Percentiles rank a stretch among this genome's conserved stretches.
phyloP scores from a whole-genome alignment of 2,329 filamentous ascomycete genomes.

The Emericellopsis atlantica region DNA sequence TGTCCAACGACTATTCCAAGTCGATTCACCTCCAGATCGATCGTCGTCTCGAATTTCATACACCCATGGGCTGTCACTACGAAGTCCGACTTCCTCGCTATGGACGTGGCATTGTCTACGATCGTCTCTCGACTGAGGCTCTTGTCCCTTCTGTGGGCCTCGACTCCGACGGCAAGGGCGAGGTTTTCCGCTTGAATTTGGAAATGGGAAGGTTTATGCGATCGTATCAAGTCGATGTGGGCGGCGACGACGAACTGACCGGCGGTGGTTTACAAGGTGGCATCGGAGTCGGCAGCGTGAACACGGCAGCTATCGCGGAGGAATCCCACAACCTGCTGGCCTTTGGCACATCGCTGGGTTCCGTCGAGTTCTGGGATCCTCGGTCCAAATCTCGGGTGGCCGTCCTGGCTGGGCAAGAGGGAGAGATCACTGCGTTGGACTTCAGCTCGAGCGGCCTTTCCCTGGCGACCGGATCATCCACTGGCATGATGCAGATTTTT shows the following conservation, averaged over 20 bases:
- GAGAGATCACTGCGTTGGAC: constrained; percentile 75
- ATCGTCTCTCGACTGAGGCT: constrained; percentile 69
- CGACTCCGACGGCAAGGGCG: constrained; percentile 73
- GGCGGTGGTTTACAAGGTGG: constrained; percentile 75
- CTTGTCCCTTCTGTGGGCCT: constrained; percentile 80
- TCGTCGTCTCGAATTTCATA: constrained; percentile 86
- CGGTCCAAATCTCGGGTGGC: constrained; percentile 73
- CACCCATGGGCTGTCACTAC: constrained; percentile 76
- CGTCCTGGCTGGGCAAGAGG: constrained; percentile 54
- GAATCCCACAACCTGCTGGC: constrained; percentile 80
- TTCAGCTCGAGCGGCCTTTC: constrained; percentile 78
- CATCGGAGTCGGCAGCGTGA: constrained; percentile 74
- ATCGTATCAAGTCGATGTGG: constrained; percentile 83
- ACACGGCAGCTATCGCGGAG: constrained; percentile 77
- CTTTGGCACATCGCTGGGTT: constrained; percentile 90
- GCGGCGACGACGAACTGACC: constrained; percentile 62
- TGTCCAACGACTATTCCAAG: constrained; percentile 87
- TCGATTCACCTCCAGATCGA: constrained; percentile 89
- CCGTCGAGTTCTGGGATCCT: constrained; percentile 93
- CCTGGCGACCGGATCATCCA: constrained; percentile 76
- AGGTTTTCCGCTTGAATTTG: constrained; percentile 86
- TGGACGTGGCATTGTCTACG: constrained; percentile 79
- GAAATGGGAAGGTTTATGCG: constrained; percentile 91
- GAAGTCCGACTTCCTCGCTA: constrained; percentile 84
- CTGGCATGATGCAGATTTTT: constrained; percentile 79